A percentile compares a stretch with the other conserved stretches of the same genome.
These are phyloP conservation scores for Bolboschoenoplectus hybrid DNA, from an alignment of 202 grass and related monocot species.

Conservation along the genomic window DNA sequence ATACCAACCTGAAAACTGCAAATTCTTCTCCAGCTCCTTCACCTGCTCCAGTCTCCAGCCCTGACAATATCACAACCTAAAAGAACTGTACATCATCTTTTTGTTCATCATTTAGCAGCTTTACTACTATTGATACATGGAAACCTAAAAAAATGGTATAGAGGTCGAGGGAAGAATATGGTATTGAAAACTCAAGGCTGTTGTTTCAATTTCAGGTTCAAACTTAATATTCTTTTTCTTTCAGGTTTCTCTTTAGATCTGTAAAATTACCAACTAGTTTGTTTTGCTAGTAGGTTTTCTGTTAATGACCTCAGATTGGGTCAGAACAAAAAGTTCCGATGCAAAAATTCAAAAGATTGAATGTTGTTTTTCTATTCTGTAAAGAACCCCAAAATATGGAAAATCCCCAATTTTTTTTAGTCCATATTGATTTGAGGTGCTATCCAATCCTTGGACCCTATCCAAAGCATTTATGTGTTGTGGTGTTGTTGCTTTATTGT, in stretches of 20 bases:
- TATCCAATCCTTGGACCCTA: neutral
- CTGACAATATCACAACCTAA: slow-evolving; percentile 35
- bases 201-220: neutral
- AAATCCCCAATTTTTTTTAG: neutral
- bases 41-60: slow-evolving; percentile 8
- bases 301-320: neutral
- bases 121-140: neutral
- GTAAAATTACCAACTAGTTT: slow-evolving; percentile 10
- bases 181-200: neutral
- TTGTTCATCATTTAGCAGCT: neutral
- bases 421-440: neutral
- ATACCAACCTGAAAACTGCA: slow-evolving; percentile 31
- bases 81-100: neutral
- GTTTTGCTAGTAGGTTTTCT: neutral
- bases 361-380: neutral
- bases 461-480: neutral
- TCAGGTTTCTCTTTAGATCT: neutral
- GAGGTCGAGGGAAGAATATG: neutral
- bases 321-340: neutral
- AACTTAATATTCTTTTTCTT: neutral
- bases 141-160: neutral
- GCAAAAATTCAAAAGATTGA: neutral
- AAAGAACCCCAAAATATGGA: neutral
- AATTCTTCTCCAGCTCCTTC: slow-evolving; percentile 26
- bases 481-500: neutral